Base-by-base conservation (phyloP, 148 eudicot genomes). In the Rhododendron griersonianum region DNA sequence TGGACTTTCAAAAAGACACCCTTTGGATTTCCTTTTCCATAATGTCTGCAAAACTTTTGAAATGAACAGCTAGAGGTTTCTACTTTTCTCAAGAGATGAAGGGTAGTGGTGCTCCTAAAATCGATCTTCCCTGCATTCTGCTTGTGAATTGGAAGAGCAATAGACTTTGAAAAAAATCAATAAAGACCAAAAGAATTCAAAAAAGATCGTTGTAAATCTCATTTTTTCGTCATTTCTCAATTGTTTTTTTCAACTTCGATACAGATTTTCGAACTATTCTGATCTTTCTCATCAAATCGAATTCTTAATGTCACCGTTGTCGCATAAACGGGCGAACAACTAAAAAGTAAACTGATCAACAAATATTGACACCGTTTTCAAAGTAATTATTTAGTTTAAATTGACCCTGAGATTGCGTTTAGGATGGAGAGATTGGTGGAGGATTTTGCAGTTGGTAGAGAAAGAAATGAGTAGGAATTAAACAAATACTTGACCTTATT, bases 1-100 rank as follows among this genome's bases (percentile, higher is more conserved):
- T 83, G 85, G 89, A 90, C 90, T 86, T 88, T 89, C 37, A 83
- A 78, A 87, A 83, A 67, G 77, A 45, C 41, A 33, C 50, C 55
- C 30, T 59, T 67, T 85, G 44, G 51, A 23, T 48, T 61, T 59
- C 2, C 77, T 81, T 85, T 30, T 44, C 83, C 84, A 87, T 65
- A 7, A 81, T 75, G 61, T 71, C 76, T 71, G 76, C 76, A 4
- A 33, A 14, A 71, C 76, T 71, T 71, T 71, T 4, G 39, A 71
- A 71, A 71, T 71, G 1, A 30, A 71, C 19, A 21, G 25, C 4
- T 41, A 3, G 75, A 11, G 37, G 37, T 28, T 30, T 30, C 39
- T n/a, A 65, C 4, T 30, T 6, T 21, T 13, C 73, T 65, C n/a
- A 65, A 30, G 30, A 25, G 33, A 10, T 25, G 13, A 9, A 10